These are phyloP conservation scores for Glycine soja DNA, from an alignment of 306 rosid species.

Conservation along the genomic window DNA sequence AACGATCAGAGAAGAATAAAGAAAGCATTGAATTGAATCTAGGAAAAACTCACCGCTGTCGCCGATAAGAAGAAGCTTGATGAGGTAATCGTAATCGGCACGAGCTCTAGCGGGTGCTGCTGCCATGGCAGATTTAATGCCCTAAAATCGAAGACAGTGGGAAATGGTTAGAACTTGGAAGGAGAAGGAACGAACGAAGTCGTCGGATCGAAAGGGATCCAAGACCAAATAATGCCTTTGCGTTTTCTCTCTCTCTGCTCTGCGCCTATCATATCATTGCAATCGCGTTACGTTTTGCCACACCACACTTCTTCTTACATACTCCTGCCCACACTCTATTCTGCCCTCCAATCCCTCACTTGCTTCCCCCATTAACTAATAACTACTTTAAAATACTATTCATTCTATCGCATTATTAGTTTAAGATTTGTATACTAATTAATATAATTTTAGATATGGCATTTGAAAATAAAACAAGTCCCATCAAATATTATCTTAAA, in stretches of 20 bases:
- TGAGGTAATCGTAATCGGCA: constrained; percentile 90
- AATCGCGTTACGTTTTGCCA: constrained; percentile 37
- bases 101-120: constrained; percentile 83
- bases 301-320: neutral
- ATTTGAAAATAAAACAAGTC: no score
- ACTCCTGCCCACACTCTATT: constrained; percentile 34
- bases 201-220: constrained; percentile 34
- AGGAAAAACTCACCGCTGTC: constrained; percentile 68
- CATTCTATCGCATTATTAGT: no score
- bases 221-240: constrained; percentile 46
- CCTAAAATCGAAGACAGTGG: constrained; percentile 1
- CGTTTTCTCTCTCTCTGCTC: neutral
- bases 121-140: constrained; percentile 56
- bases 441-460: neutral
- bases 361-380: no score
- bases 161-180: constrained; percentile 28
- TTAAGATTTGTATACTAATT: neutral
- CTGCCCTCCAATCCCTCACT: neutral
- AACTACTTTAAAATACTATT: no score
- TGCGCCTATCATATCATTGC: constrained; percentile 10
- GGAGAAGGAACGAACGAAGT: constrained; percentile 29
- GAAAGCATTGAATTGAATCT: neutral
- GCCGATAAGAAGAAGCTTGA: constrained; percentile 90
- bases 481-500: neutral
- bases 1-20: neutral